Conservation (phyloP, 257 asterid species). For the Rehmannia glutinosa region DNA sequence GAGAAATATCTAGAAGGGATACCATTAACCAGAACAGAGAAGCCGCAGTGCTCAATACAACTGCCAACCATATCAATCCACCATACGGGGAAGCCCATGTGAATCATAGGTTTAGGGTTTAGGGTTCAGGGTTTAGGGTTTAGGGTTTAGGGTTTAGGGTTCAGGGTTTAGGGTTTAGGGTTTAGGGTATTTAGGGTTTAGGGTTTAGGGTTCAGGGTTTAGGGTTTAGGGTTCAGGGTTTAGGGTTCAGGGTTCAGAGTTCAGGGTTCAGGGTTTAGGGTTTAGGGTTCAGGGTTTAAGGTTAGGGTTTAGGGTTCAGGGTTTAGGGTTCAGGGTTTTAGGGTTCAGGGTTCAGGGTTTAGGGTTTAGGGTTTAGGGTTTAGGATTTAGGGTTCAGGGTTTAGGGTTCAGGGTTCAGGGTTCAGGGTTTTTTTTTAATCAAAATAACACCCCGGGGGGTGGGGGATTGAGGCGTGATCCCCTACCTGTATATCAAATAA, state of each 20-base stretch:
- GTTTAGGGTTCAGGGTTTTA: slow-evolving; percentile 22
- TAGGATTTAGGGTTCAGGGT: slow-evolving; percentile 19
- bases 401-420: slow-evolving; percentile 17
- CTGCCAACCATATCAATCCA: too few relatives aligned
- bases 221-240: slow-evolving; percentile 6
- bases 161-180: slow-evolving; percentile 21
- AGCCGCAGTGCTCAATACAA: too few relatives aligned
- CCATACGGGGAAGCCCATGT: too few relatives aligned
- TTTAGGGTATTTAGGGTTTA: slow-evolving; percentile 10
- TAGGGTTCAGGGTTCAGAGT: slow-evolving; percentile 15
- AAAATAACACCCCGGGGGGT: too few relatives aligned
- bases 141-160: too few relatives aligned
- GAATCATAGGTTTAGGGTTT: too few relatives aligned
- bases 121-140: too few relatives aligned
- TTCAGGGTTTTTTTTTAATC: slow-evolving; percentile 9
- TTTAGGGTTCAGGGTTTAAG: slow-evolving; percentile 3
- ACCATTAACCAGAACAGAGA: too few relatives aligned
- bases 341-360: slow-evolving; percentile 15
- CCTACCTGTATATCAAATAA: too few relatives aligned
- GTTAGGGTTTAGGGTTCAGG: slow-evolving; percentile 20
- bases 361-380: slow-evolving; percentile 21
- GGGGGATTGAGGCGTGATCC: too few relatives aligned
- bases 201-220: slow-evolving; percentile 21
- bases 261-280: slow-evolving; percentile 12
- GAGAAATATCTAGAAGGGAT: too few relatives aligned